Base-by-base conservation (phyloP, 768 basidiomycete genomes). In the Rhizopogon sp. region DNA sequence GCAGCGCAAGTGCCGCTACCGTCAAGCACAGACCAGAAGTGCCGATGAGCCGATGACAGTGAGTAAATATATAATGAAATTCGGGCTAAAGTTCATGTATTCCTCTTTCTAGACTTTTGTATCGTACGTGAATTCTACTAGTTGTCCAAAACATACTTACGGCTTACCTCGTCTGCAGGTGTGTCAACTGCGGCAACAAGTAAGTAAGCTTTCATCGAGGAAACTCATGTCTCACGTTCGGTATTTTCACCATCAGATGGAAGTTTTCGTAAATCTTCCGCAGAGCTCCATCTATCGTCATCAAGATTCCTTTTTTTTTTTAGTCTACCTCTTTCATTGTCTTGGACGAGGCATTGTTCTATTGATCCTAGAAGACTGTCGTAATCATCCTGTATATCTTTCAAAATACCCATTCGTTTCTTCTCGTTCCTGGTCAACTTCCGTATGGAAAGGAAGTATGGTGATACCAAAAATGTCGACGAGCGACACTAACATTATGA, bases 41-140 rank as follows among this genome's bases (percentile, higher is more conserved):
- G 96, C 97, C 7, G 97, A 98, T 74, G 97, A 98, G 73, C 95
- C 96, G 22, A 98, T 98, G 95, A 98, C 96, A 3, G 88, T 90
- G 68, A 66, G 87, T 79, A 17, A 22, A 43, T 33, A 33, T 53
- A 39, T 40, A 43, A 40, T 47, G 13, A n/a, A 6, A 35, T 35
- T 17, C 25, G 16, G 16, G 25, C 17, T 13, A 39, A 22, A 17
- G 29, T 54, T 58, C 28, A 65, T 49, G 22, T 44, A 53, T 17
- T 45, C 37, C 16, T 47, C 51, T 40, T 49, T 41, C 33, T 35
- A 90, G 87, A 95, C 93, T 17, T 96, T 94, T 67, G 91, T 94
- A 61, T 93, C 90, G 84, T 92, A 72, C 58, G 79, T 76, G 31
- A 17, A 13, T 33, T 25, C 39, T 7, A n/a, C 52, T 28, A 41